Base-by-base conservation (phyloP, 306 rosid genomes). In the Rosa persica region DNA sequence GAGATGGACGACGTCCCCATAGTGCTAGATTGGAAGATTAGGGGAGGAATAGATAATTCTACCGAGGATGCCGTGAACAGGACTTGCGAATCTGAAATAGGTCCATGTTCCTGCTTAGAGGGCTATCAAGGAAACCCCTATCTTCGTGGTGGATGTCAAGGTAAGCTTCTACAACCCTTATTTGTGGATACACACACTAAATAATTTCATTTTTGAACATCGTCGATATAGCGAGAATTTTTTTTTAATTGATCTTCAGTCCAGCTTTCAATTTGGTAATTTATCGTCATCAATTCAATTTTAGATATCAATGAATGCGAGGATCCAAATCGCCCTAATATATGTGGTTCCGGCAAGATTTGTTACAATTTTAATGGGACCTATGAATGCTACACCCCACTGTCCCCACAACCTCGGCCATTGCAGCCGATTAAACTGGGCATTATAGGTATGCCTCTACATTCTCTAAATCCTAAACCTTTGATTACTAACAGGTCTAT, bases 121-220 rank as follows among this genome's bases (percentile, higher is more conserved):
- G 80, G 80, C 7, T 48, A 27, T 38, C 23, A 65, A 6, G 80
- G 80, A 25, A 76, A 76, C 22, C 80, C 80, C 23, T 66, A 76
- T 39, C 13, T 76, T 51, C 11, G 0, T 12, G 8, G 4, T 19
- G 72, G 72, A 20, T 76, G 80, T 48, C 51, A 17, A 65, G 80
- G 80, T 76, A 76, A 11, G 23, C 13, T 6, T 25, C 27, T 62
- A 25, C 60, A 13, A 13, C 8, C 44, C 44, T 42, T 42, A 42
- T 42, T 42, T 42, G 44, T 42, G 44, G 44, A 42, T 42, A 5
- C 8, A 0, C 4, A 38, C 43, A 42, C 1, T 8, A 42, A 5
- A 42, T 42, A 42, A 42, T 0, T 7, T 42, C 44, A 42, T 42
- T 6, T 42, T 42, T 42, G 1, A 42, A 42, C 44, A 42, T 42